phyloP scores from a whole-genome alignment of 306 rosid genomes.

The Carpinus viminea region DNA sequence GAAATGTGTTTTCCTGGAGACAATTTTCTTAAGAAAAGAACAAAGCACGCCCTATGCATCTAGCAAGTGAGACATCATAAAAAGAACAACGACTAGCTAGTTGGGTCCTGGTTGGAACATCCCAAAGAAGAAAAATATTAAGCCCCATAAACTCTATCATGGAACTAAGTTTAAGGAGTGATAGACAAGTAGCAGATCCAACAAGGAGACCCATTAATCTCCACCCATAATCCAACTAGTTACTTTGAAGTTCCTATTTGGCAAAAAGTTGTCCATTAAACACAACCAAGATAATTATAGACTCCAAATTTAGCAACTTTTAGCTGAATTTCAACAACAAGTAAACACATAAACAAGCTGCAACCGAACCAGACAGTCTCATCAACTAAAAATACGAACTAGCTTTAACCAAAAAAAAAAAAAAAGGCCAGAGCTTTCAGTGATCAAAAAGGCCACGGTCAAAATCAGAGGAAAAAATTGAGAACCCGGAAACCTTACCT shows the following conservation, averaged over 20 bases:
- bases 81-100: background rate
- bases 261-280: background rate
- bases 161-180: background rate
- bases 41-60: background rate
- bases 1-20: background rate
- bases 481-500: conserved; percentile 44
- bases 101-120: background rate
- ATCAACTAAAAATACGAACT: conserved; percentile 2
- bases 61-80: background rate
- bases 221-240: background rate
- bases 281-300: background rate
- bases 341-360: conserved; percentile 1
- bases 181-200: background rate
- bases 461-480: background rate
- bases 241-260: background rate
- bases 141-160: background rate
- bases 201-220: too few relatives aligned
- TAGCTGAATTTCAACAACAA: conserved; percentile 7
- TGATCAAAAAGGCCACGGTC: conserved; percentile 8
- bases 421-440: background rate
- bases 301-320: conserved; percentile 11
- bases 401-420: conserved; percentile 19
- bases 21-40: background rate
- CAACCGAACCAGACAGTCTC: conserved; percentile 7
- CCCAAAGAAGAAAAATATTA: background rate